These are phyloP conservation scores for Arthrobotrys conoides DNA, from an alignment of 2,329 filamentous ascomycete species.

Conservation along the genomic window DNA sequence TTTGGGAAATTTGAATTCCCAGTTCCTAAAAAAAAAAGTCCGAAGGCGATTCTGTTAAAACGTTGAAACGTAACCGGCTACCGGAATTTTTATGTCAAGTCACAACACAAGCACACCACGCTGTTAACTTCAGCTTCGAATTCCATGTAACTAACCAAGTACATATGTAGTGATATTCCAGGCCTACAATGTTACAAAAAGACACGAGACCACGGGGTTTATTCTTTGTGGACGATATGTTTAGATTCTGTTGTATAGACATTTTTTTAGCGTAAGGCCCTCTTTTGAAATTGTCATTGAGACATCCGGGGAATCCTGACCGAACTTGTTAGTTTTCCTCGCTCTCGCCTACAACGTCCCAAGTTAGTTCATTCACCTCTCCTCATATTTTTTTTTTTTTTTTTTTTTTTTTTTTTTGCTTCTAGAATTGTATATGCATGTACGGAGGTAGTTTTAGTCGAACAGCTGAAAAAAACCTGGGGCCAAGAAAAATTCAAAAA, in stretches of 20 bases:
- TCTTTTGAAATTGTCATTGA: neutral
- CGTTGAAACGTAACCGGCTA: neutral
- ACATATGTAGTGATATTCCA: too few relatives aligned
- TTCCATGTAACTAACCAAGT: too few relatives aligned
- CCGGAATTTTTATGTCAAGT: neutral
- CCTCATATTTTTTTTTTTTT: neutral
- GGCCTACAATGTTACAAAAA: neutral
- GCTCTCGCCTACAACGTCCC: neutral
- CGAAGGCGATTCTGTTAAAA: neutral
- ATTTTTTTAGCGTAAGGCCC: slow-evolving; percentile 4
- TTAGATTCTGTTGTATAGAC: too few relatives aligned
- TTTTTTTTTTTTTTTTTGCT: too few relatives aligned
- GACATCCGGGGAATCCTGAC: slow-evolving; percentile 28
- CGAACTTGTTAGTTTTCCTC: too few relatives aligned
- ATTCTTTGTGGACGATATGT: neutral
- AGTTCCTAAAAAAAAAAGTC: neutral
- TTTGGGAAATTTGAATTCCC: neutral
- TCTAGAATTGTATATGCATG: too few relatives aligned
- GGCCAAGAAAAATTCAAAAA: neutral
- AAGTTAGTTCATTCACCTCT: neutral
- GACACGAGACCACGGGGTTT: too few relatives aligned
- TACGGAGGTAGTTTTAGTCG: too few relatives aligned
- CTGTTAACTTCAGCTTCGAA: too few relatives aligned
- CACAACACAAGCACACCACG: slow-evolving; percentile 27
- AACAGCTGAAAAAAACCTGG: too few relatives aligned